Evolutionary conservation across 495 filamentous ascomycete genomes (phyloP).

Genomic region (Tuber indicum): DNA sequence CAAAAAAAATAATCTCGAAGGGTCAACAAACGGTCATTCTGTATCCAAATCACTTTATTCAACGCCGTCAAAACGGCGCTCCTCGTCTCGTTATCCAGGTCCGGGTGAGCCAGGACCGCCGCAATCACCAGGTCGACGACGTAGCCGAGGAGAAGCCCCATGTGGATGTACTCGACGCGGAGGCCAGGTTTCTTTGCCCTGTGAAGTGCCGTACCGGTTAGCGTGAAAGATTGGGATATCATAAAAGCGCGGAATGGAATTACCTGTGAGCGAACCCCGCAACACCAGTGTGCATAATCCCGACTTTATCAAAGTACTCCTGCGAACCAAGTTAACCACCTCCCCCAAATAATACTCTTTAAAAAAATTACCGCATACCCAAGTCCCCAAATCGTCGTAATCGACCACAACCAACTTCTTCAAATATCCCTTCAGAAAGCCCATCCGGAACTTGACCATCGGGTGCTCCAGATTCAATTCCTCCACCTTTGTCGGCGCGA

Average conservation of each 20-base stretch:
- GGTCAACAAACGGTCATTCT: slow-evolving; percentile 31
- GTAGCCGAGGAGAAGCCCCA: slow-evolving; percentile 43
- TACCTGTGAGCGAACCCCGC: slow-evolving; percentile 45
- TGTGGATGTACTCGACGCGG: slow-evolving; percentile 45
- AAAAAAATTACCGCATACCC: slow-evolving; percentile 16
- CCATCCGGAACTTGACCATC: slow-evolving; percentile 45
- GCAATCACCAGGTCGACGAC: slow-evolving; percentile 43
- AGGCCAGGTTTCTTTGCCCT: slow-evolving; percentile 41
- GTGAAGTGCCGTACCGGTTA: neutral
- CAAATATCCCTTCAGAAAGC: slow-evolving; percentile 43
- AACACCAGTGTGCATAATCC: slow-evolving; percentile 45
- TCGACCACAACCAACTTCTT: slow-evolving; percentile 34
- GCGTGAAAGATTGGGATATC: neutral
- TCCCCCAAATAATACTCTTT: too few species aligned
- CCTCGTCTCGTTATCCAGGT: slow-evolving; percentile 32
- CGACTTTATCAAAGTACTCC: slow-evolving; percentile 47
- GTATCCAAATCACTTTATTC: slow-evolving; percentile 42
- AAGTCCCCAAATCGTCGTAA: slow-evolving; percentile 23
- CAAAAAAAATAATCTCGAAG: neutral
- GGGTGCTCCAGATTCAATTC: slow-evolving; percentile 43
- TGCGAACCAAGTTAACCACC: slow-evolving; percentile 5
- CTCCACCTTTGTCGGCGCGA: slow-evolving; percentile 23
- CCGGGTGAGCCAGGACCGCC: slow-evolving; percentile 39
- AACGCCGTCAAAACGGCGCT: slow-evolving; percentile 30
- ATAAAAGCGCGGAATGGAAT: neutral